phyloP scores from a whole-genome alignment of 129 eudicot genomes.

The Scalesia atractyloides region DNA sequence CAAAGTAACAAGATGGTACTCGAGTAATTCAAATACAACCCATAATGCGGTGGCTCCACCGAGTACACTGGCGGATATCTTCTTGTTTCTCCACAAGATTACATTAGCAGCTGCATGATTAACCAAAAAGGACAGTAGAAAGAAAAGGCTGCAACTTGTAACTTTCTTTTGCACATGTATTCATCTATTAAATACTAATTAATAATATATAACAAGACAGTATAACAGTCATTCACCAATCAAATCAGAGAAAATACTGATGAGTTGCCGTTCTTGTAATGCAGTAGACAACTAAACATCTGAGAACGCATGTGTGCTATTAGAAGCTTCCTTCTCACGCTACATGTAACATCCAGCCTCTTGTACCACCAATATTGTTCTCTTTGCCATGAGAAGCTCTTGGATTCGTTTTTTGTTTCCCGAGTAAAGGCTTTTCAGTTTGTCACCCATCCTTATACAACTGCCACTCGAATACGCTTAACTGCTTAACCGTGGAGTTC shows the following conservation, averaged over 20 bases:
- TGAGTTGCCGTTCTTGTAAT: too few relatives aligned
- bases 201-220: not conserved
- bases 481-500: not conserved
- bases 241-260: too few relatives aligned
- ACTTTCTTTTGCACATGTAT: not conserved
- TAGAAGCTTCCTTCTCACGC: not conserved
- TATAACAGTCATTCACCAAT: not conserved
- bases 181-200: not conserved
- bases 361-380: not conserved
- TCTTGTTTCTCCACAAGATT: slow-evolving; percentile 85
- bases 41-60: slow-evolving; percentile 68
- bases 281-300: not conserved
- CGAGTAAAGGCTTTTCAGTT: not conserved
- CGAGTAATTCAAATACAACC: slow-evolving; percentile 70
- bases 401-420: not conserved
- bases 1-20: slow-evolving; percentile 67
- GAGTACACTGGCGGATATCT: slow-evolving; percentile 66
- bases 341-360: not conserved
- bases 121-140: not conserved
- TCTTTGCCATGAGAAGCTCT: not conserved
- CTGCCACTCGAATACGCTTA: not conserved
- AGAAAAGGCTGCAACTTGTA: too few relatives aligned
- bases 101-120: slow-evolving; percentile 68
- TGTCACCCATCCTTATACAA: not conserved
- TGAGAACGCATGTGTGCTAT: not conserved